Base-by-base conservation (phyloP, 495 filamentous ascomycete genomes). In the Cryomyces antarcticus region DNA sequence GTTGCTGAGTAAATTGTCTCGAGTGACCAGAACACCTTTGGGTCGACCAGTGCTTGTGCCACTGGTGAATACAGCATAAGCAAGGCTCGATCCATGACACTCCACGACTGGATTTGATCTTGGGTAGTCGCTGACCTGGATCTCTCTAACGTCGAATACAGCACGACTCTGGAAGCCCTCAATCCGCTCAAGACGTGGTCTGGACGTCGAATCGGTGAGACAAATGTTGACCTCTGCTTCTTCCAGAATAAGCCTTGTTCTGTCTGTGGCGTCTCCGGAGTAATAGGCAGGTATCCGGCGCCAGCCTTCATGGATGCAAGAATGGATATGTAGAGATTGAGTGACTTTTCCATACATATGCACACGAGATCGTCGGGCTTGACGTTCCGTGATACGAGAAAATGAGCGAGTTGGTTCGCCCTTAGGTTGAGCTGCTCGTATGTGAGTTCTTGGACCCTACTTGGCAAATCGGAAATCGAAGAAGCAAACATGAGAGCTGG, bases 221-320 rank as follows among this genome's bases (percentile, higher is more conserved):
- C 69, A 75, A 6, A 68, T 28, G 24, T 43, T 43, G 9, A 75
- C 62, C 4, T 56, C 56, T 2, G 74, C 65, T 38, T 72, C 65
- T 9, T 58, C 33, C 6, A 86, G 46, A 37, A 83, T 75, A 6
- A 59, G 53, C 11, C 58, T 48, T 9, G 77, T 59, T 33, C 75
- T 63, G 28, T 72, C 60, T 0, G 45, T 27, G 3, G 78, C 0
- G 73, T 75, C n/a, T 63, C 69, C 7, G 78, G 72, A 0, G 75
- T 64, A 10, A 89, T 59, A 0, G 80, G 78, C 37, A 88, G 56
- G 55, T 88, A 84, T 30, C 76, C 82, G 42, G 73, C 76, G 6
- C 81, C 81, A 9, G 70, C 59, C 46, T 88, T 86, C 4, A 81
- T 52, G 12, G 79, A 67, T 0, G 76, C 84, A 24, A 92, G 62